Base-by-base conservation (phyloP, 768 basidiomycete species). In the Pulveroboletus frians region DNA sequence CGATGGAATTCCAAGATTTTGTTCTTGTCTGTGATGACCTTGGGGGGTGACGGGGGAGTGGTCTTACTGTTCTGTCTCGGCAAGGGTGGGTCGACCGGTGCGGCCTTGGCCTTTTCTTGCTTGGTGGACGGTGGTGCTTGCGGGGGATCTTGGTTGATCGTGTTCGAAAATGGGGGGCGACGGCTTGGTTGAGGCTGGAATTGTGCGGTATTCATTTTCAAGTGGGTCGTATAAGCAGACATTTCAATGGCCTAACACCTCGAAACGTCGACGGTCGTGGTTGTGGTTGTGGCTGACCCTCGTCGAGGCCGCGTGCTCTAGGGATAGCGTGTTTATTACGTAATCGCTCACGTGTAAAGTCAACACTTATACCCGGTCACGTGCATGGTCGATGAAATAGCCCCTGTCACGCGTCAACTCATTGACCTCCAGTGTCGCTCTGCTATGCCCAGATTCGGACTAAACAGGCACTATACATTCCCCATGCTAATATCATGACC, bases 31-130 rank as follows among this genome's bases (percentile, higher is more conserved):
- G 70, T 74, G 57, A 92, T 92, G 47, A 88, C 66, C 60, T 75
- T 81, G 8, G 89, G 89, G 2, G 89, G 89, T 0, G 88, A 87
- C 0, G 89, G 89, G 0, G 89, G 89, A 0, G 81, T 75, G 2
- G 84, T 83, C 69, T 89, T 91, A 59, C 77, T 84, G 67, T 88
- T 92, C 73, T 91, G 88, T 48, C 88, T 77, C 31, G 85, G 83
- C 14, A 92, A 65, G 9, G 88, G 89, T 1, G 87, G 85, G 7
- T 81, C 83, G 1, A 68, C 43, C 1, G 78, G 72, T 5, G 57
- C 52, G 39, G 70, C 64, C 54, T 71, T 68, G 42, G 72, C 71
- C 39, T 60, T 67, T 34, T 76, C 70, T 5, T 65, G 70, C 34
- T 63, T 68, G 49, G 72, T 71, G 6, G 71, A 70, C 4, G 59